phyloP scores from a whole-genome alignment of 371 early-diverging fungal species.

The Coemansia sp. region DNA sequence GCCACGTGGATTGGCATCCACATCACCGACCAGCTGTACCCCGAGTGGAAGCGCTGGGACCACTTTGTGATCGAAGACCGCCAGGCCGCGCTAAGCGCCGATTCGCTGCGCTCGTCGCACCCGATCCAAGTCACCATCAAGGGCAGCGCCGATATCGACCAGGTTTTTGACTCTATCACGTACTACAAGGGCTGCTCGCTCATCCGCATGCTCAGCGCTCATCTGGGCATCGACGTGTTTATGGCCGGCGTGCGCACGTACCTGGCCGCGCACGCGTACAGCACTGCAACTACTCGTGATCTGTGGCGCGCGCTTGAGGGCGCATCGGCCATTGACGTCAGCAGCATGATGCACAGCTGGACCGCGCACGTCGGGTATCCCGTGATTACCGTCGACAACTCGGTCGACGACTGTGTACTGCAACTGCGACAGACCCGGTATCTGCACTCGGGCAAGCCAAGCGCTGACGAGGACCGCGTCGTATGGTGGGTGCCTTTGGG shows the following conservation, averaged over 20 bases:
- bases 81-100: conserved; percentile 70
- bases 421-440: conserved; percentile 70
- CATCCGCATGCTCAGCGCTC: conserved; percentile 88
- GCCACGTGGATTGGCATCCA: conserved; percentile 91
- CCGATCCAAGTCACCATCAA: conserved; percentile 88
- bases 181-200: conserved; percentile 94
- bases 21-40: conserved; percentile 74
- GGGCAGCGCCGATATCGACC: conserved; percentile 73
- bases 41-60: conserved; percentile 77
- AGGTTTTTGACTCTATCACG: conserved; percentile 81
- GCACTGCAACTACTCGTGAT: conserved; percentile 83
- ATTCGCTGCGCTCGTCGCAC: conserved; percentile 80
- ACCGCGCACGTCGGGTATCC: conserved; percentile 85
- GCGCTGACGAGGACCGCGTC: conserved; percentile 61
- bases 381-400: conserved; percentile 63
- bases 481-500: conserved; percentile 80
- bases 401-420: conserved; percentile 39
- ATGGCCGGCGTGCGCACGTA: conserved; percentile 77
- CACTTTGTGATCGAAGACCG: conserved; percentile 71
- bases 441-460: conserved; percentile 70
- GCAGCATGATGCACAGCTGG: conserved; percentile 83
- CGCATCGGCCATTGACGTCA: conserved; percentile 69
- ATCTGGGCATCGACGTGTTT: conserved; percentile 71
- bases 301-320: conserved; percentile 82
- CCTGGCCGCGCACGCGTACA: conserved; percentile 72